phyloP scores from a whole-genome alignment of 2,329 filamentous ascomycete genomes.

The Lasiodiplodia theobromae region DNA sequence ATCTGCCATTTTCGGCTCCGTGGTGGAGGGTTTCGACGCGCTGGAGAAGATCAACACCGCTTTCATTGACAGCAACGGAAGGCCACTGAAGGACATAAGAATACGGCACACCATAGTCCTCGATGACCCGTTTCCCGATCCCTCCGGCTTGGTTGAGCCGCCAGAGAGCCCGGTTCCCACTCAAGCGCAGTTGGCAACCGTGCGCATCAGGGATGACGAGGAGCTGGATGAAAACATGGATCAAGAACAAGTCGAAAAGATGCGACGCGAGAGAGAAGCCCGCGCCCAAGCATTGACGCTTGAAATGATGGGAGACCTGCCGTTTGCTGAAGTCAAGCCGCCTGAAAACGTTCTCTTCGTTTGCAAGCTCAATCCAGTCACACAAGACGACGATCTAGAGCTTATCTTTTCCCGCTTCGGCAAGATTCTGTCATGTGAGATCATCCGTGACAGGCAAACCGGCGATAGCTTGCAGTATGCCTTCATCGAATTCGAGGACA shows the following conservation, averaged over 20 bases:
- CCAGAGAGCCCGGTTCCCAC: slow-evolving; percentile 81
- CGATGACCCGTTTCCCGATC: slow-evolving; percentile 91
- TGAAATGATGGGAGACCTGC: slow-evolving; percentile 97
- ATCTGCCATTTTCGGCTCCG: slow-evolving; percentile 92
- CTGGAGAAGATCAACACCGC: slow-evolving; percentile 92
- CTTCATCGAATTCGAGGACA: slow-evolving; percentile 95
- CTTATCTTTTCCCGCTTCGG: slow-evolving; percentile 97
- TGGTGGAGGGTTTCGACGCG: slow-evolving; percentile 94
- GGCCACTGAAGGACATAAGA: slow-evolving; percentile 91
- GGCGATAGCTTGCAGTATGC: slow-evolving; percentile 96
- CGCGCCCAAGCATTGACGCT: slow-evolving; percentile 92
- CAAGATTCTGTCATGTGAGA: slow-evolving; percentile 92
- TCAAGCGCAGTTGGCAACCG: slow-evolving; percentile 85
- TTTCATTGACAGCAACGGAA: slow-evolving; percentile 84
- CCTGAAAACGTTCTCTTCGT: slow-evolving; percentile 98
- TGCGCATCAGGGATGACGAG: slow-evolving; percentile 90
- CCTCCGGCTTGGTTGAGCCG: slow-evolving; percentile 76
- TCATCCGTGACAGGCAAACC: slow-evolving; percentile 92
- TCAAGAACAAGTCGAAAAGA: slow-evolving; percentile 79
- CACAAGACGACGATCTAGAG: slow-evolving; percentile 90
- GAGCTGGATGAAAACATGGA: slow-evolving; percentile 79
- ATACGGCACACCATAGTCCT: slow-evolving; percentile 92
- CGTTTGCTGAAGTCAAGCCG: slow-evolving; percentile 96
- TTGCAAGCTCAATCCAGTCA: slow-evolving; percentile 97
- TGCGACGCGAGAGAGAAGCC: slow-evolving; percentile 86